A percentile compares a stretch with the other conserved stretches of the same genome.
Conservation (phyloP, 192 early-diverging fungal species). For the Backusella tarrabulga region DNA sequence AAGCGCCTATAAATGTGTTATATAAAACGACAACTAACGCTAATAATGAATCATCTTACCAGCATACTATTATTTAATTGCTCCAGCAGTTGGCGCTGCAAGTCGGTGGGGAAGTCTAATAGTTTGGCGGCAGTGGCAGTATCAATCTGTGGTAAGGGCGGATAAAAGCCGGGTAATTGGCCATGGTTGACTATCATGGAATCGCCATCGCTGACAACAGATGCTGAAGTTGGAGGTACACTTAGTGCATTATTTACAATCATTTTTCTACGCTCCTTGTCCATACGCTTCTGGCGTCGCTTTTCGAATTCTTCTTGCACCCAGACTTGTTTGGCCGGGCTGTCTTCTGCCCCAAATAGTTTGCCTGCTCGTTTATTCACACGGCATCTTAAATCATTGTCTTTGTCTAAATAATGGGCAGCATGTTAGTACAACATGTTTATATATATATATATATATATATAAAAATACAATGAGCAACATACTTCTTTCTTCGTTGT, state of each 20-base stretch:
- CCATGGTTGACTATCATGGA: background rate
- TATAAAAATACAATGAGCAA: background rate
- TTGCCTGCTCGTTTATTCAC: conserved; percentile 72
- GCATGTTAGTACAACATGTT: background rate
- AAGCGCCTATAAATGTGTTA: background rate
- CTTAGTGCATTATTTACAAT: conserved; percentile 24
- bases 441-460: too few relatives aligned
- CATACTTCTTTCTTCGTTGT: conserved; percentile 58
- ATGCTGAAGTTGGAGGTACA: conserved; percentile 2
- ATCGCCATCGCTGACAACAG: background rate
- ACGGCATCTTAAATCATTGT: conserved; percentile 72
- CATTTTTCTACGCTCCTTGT: conserved; percentile 54
- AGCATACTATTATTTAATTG: conserved; percentile 28
- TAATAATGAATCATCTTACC: background rate
- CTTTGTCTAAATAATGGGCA: conserved; percentile 49
- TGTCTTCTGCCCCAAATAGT: conserved; percentile 50
- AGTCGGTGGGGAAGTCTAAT: conserved; percentile 20
- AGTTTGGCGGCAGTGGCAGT: conserved; percentile 21
- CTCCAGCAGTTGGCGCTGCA: conserved; percentile 29
- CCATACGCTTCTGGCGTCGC: conserved; percentile 55
- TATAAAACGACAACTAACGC: background rate
- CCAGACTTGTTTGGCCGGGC: conserved; percentile 56
- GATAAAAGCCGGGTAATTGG: conserved; percentile 6
- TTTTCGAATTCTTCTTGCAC: conserved; percentile 68
- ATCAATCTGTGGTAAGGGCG: conserved; percentile 22